Evolutionary conservation across 2,329 filamentous ascomycete species (phyloP).

Genomic region (Verticillium isaacii): DNA sequence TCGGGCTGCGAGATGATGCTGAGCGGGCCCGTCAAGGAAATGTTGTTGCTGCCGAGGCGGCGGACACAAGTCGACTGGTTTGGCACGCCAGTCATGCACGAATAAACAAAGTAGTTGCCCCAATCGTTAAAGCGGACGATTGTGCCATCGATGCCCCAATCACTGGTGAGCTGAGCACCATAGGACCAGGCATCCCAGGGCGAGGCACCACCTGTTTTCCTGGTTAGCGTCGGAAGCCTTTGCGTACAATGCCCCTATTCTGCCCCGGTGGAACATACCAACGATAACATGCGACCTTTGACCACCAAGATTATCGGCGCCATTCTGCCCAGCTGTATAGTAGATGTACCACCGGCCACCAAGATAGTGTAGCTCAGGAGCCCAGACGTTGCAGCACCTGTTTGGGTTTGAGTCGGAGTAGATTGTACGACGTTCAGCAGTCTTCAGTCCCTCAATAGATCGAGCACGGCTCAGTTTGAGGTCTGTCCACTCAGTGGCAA

Average conservation of each 20-base stretch:
- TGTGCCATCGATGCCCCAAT: slow-evolving; percentile 51
- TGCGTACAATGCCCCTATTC: too few species aligned
- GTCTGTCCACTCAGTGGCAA: slow-evolving; percentile 51
- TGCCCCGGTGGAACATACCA: slow-evolving; percentile 24
- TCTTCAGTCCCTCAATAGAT: slow-evolving; percentile 52
- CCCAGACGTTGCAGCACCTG: slow-evolving; percentile 53
- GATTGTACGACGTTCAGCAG: slow-evolving; percentile 42
- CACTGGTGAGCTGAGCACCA: slow-evolving; percentile 36
- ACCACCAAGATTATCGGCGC: slow-evolving; percentile 32
- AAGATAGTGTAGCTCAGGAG: slow-evolving; percentile 50
- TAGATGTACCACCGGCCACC: slow-evolving; percentile 50
- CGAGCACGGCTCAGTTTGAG: slow-evolving; percentile 49
- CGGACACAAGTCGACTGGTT: slow-evolving; percentile 33
- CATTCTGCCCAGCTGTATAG: slow-evolving; percentile 44
- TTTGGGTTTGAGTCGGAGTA: slow-evolving; percentile 41
- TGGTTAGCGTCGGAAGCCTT: background rate
- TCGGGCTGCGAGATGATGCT: slow-evolving; percentile 47
- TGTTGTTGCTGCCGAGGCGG: slow-evolving; percentile 32
- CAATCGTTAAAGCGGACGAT: slow-evolving; percentile 41
- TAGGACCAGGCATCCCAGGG: slow-evolving; percentile 49
- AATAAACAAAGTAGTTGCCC: slow-evolving; percentile 50
- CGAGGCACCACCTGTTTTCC: slow-evolving; percentile 36
- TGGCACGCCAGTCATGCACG: slow-evolving; percentile 39
- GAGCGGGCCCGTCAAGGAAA: slow-evolving; percentile 34
- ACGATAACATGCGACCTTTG: slow-evolving; percentile 49